These are phyloP conservation scores for Thermoascus crustaceus DNA, from an alignment of 2,329 filamentous ascomycete genomes.

Conservation along the genomic window DNA sequence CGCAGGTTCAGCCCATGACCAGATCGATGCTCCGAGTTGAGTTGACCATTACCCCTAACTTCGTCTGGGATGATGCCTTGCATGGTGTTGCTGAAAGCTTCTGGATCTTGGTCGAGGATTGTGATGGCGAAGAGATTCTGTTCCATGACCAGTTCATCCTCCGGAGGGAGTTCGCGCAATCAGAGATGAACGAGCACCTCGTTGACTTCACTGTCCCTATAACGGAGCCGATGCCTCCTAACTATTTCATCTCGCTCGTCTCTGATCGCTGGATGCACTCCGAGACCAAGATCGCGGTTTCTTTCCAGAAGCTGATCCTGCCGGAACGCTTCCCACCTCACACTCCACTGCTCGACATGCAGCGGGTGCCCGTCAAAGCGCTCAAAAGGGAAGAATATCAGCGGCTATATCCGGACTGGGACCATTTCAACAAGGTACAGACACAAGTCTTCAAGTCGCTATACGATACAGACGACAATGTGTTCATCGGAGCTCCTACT, in stretches of 20 bases:
- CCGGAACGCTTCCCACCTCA: slow-evolving; percentile 94
- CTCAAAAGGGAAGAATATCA: slow-evolving; percentile 79
- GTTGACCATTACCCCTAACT: slow-evolving; percentile 84
- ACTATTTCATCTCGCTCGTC: slow-evolving; percentile 93
- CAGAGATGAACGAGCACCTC: slow-evolving; percentile 84
- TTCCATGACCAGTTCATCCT: slow-evolving; percentile 93
- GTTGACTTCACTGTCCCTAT: slow-evolving; percentile 96
- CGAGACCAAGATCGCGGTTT: slow-evolving; percentile 84
- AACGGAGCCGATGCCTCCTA: slow-evolving; percentile 93
- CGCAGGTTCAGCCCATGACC: slow-evolving; percentile 89
- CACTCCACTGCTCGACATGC: slow-evolving; percentile 83
- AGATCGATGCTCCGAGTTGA: slow-evolving; percentile 87
- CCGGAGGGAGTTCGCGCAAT: slow-evolving; percentile 75
- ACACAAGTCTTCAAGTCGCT: slow-evolving; percentile 95
- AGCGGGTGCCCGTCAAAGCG: slow-evolving; percentile 80
- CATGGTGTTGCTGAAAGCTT: slow-evolving; percentile 87
- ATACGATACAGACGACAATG: slow-evolving; percentile 84
- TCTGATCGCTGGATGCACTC: slow-evolving; percentile 99
- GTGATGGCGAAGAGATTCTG: slow-evolving; percentile 90
- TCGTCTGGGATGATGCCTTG: slow-evolving; percentile 85
- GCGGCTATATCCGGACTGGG: slow-evolving; percentile 72
- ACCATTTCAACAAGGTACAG: slow-evolving; percentile 93
- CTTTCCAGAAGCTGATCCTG: slow-evolving; percentile 88
- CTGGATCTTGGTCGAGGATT: slow-evolving; percentile 96
- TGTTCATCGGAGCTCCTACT: slow-evolving; percentile 84